Conservation (phyloP, 805 yeast genomes). For the Lipomyces yamadae region DNA sequence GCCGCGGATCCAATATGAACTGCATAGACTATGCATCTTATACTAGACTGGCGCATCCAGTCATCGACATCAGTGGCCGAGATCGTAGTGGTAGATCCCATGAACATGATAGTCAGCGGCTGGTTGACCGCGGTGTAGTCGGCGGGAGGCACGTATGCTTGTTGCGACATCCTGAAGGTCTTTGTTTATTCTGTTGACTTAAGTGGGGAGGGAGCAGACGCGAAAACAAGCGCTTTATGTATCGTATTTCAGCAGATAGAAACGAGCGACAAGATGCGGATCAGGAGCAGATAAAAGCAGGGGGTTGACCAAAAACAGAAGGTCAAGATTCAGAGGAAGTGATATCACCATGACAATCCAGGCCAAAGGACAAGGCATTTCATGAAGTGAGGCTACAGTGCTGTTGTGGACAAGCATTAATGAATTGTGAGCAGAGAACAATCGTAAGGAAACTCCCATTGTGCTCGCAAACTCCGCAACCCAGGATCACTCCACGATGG, state of each 20-base stretch:
- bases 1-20: slow-evolving; percentile 36
- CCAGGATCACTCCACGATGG: background rate
- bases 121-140: slow-evolving; percentile 27
- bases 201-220: background rate
- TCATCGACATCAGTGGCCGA: slow-evolving; percentile 19
- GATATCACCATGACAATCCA: background rate
- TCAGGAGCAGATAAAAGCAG: background rate
- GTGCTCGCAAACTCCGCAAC: background rate
- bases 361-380: background rate
- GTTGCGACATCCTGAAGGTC: background rate
- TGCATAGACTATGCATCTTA: slow-evolving; percentile 30
- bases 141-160: background rate
- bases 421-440: background rate
- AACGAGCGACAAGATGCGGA: background rate
- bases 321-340: background rate
- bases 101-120: slow-evolving; percentile 18
- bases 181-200: background rate
- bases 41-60: slow-evolving; percentile 19
- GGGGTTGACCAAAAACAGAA: background rate
- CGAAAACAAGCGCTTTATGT: background rate
- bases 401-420: background rate
- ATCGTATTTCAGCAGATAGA: background rate
- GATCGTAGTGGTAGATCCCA: slow-evolving; percentile 13
- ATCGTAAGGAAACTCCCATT: background rate
- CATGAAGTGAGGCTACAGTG: background rate